Base-by-base conservation (phyloP, 2,329 filamentous ascomycete genomes). In the Ophiostoma sp. region DNA sequence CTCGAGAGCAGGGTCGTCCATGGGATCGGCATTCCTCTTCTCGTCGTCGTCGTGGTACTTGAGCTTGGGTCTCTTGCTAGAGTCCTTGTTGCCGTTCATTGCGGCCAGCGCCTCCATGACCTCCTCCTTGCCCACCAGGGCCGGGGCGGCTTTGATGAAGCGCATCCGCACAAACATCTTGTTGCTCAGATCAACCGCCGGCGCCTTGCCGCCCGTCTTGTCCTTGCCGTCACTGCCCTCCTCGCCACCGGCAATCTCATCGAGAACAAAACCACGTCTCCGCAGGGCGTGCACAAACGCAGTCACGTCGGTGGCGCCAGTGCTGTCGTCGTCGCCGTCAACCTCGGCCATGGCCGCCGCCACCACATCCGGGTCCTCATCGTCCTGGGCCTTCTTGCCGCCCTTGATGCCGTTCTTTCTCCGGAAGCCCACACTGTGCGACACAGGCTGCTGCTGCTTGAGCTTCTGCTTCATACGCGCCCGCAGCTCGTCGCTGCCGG, bases 161-260 rank as follows among this genome's bases (percentile, higher is more conserved):
- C 90, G 88, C 93, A 99, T 94, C 81, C 90, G 92, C 75, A 98
- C 94, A 82, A 99, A 99, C 95, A 99, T 99, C 81, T 91, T 96
- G 81, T 99, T 99, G 70, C 86, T 87, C 76, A 96, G 82, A 81
- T 99, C 93, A 11, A 96, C 84, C 0, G 89, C 87, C 8, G 72
- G 70, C 13, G 71, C 57, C 69, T 73, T 72, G 68, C 62, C 62
- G 35, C 33, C 62, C 1, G 60, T n/a, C 33, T 64, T 64, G 31
- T 64, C 35, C 35, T 54, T 68, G 39, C 17, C 8, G 66, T 79
- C 77, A 33, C 79, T 73, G 82, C 85, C 75, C 6, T 85, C 86
- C 10, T 87, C 67, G 33, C n/a, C 23, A 11, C n/a, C 36, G 20
- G 44, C 44, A 36, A 27, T 54, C 44, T 73, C 87, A 41, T 85